Evolutionary conservation across 371 early-diverging fungal species (phyloP), one percentile per base, ranked within the genome.

Genomic region (Mortierella sp.): DNA sequence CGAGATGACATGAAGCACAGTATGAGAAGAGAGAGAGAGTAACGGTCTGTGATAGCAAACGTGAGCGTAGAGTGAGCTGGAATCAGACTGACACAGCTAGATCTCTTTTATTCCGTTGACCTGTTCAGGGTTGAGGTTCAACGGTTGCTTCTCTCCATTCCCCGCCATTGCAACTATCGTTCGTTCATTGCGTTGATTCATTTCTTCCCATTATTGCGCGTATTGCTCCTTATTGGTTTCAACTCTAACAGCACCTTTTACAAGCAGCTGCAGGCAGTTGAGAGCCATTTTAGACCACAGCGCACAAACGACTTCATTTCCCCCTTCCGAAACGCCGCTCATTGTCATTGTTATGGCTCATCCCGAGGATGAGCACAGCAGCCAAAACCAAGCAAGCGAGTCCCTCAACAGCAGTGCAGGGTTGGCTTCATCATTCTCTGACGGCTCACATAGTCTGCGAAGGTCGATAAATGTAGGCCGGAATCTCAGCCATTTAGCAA

Each of bases 1-100:
- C 17, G 55, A 34, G 32, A 61, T 46, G 47, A 48, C 47, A 12
- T 3, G 34, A 48, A 34, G n/a, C 5, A 17, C 30, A 5, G 24
- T 14, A 17, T 47, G 15, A 19, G 8, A 15, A 11, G 31, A 1
- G 31, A 23, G 12, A 17, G 43, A 50, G 12, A 15, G 39, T 44
- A 62, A 62, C 49, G 26, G 37, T n/a, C 41, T 46, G 27, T 19
- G 15, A 21, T 2, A n/a, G 15, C 0, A 31, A 8, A 30, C 28
- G 7, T 50, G 6, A 17, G 32, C 4, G 21, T 26, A 49, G 65
- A 30, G 56, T 65, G 66, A 65, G 65, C 72, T 50, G 53, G 66
- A 61, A 72, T 66, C 54, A 61, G 44, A n/a, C 66, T 26, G 62
- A 59, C 21, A 64, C n/a, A n/a, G n/a, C n/a, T 44, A 54, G 53